Base-by-base conservation (phyloP, 2,329 filamentous ascomycete species). In the Scedosporium boydii region DNA sequence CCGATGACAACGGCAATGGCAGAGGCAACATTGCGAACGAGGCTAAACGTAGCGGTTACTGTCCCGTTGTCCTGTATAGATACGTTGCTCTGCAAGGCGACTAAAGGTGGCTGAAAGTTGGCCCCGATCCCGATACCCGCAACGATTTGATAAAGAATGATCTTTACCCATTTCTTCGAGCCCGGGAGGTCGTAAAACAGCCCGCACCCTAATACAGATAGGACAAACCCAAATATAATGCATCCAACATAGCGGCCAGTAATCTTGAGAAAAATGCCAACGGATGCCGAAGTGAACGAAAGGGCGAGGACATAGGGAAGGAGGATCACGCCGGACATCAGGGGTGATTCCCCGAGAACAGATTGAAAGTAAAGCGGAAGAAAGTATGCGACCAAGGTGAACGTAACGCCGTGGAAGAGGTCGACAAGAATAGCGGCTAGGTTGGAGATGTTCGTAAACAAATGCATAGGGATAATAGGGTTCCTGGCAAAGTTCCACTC, bases 351-450 rank as follows among this genome's bases (percentile, higher is more conserved):
- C 59, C 80, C 80, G 2, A 87, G 80, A 0, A 87, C 87, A 2
- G 85, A 81, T 70, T 93, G 89, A 61, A 90, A 87, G 73, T 87
- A 92, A 0, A 91, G 78, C 0, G 89, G 89, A 27, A 91, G 76
- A 68, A 89, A 92, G 72, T 90, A 92, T 59, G 85, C 82, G 1
- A 79, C 79, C 0, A 81, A 83, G 48, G 89, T 87, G 71, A 88
- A 88, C 41, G 85, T 81, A 68, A 86, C 76, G 0, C 74, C 75
- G 64, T 55, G 51, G 51, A 55, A 55, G 65, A 93, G 87, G 67
- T 93, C 83, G 67, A 85, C 87, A 9, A 86, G 83, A 0, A 90
- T 90, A 0, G 89, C 89, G 67, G 93, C 90, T 0, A 90, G 89
- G 63, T 91, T 82, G 0, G 79, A 26, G 6, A 48, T 27, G 48